These are phyloP conservation scores for Zygosaccharomyces siamensis DNA, from an alignment of 805 yeast species.

Conservation along the genomic window DNA sequence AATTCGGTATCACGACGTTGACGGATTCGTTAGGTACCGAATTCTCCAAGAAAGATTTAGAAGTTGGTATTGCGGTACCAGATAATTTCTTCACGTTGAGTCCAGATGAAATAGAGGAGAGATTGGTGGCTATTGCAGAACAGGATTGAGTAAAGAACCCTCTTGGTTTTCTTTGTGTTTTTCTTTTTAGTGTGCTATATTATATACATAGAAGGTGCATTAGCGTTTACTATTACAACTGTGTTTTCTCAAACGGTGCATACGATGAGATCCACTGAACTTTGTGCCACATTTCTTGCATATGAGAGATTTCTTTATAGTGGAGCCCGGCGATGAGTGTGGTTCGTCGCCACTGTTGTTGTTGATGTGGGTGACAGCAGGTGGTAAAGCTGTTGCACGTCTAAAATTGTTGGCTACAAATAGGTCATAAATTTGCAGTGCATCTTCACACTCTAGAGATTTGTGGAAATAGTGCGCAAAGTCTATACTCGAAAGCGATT, in stretches of 20 bases:
- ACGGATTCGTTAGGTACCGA: constrained; percentile 87
- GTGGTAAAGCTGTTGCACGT: constrained; percentile 4
- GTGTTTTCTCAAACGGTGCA: constrained; percentile 20
- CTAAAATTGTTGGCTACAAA: constrained; percentile 17
- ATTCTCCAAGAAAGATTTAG: constrained; percentile 88
- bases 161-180: too few relatives aligned
- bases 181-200: background rate
- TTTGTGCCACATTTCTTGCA: constrained; percentile 26
- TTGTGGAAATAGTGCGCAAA: constrained; percentile 34
- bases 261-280: constrained; percentile 25
- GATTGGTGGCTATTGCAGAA: constrained; percentile 92
- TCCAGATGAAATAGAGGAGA: constrained; percentile 88
- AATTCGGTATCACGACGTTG: constrained; percentile 79
- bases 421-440: constrained; percentile 26
- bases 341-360: background rate
- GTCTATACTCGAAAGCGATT: constrained; percentile 31
- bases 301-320: constrained; percentile 25
- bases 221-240: constrained; percentile 14
- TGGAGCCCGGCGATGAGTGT: constrained; percentile 4
- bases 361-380: background rate
- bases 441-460: constrained; percentile 28
- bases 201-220: constrained; percentile 7
- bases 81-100: constrained; percentile 68
- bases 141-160: constrained; percentile 54
- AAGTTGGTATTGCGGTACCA: constrained; percentile 80